Evolutionary conservation across 2,329 filamentous ascomycete genomes (phyloP).

Genomic region (Didymella lethalis): DNA sequence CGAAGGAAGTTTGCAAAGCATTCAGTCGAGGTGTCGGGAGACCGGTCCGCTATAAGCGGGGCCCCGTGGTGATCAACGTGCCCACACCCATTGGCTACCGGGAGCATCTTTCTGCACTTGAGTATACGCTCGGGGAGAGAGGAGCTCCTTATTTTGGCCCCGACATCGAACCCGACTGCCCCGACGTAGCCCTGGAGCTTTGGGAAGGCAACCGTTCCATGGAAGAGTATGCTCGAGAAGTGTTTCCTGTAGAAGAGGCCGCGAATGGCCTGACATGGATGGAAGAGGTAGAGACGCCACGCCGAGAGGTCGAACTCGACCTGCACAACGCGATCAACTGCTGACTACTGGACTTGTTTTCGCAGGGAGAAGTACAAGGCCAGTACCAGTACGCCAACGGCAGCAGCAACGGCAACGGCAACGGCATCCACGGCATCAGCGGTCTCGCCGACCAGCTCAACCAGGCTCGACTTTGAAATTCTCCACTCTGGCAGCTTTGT

Average conservation of each 20-base stretch:
- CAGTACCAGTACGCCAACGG: slow-evolving; percentile 34
- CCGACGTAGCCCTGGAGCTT: slow-evolving; percentile 76
- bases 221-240: slow-evolving; percentile 93
- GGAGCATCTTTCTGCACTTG: slow-evolving; percentile 77
- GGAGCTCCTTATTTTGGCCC: slow-evolving; percentile 70
- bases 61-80: slow-evolving; percentile 83
- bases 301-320: slow-evolving; percentile 46
- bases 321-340: slow-evolving; percentile 48
- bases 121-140: slow-evolving; percentile 65
- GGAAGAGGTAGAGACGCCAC: slow-evolving; percentile 60
- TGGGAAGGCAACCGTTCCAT: slow-evolving; percentile 93
- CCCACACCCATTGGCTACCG: slow-evolving; percentile 88
- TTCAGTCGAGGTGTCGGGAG: slow-evolving; percentile 82
- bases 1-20: slow-evolving; percentile 78
- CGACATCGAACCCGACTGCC: slow-evolving; percentile 67
- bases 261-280: slow-evolving; percentile 96
- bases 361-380: slow-evolving; percentile 39
- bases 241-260: slow-evolving; percentile 92
- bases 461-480: slow-evolving; percentile 44
- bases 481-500: slow-evolving; percentile 25
- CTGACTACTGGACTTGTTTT: slow-evolving; percentile 40
- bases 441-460: slow-evolving; percentile 45
- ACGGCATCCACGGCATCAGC: slow-evolving; percentile 27
- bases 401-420: slow-evolving; percentile 16
- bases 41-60: slow-evolving; percentile 78